Evolutionary conservation across 192 early-diverging fungal genomes (phyloP), one percentile per base, ranked within the genome.

Genomic region (Martensiomyces pterosporus): DNA sequence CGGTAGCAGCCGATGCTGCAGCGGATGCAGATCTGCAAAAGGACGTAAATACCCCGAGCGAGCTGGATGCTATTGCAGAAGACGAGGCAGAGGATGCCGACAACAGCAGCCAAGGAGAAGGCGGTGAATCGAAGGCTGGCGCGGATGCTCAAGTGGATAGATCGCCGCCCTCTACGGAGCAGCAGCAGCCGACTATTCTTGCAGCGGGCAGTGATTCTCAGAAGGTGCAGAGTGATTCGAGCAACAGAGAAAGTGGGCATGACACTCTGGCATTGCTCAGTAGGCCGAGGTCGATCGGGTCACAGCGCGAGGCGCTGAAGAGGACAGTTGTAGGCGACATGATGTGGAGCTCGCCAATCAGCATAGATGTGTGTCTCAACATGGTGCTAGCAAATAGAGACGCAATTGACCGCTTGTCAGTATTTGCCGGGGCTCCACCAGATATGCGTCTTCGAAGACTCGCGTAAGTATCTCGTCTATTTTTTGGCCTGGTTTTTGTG

Each of bases 351-450:
- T 53, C 59, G 18, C 64, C 71, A 2, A 46, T 75, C 43, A 67
- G 71, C 49, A 64, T 98, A 33, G 92, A 94, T 51, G 60, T 91
- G 57, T 86, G 84, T 16, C 59, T 98, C 34, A 84, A 89, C 48
- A 69, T 98, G 78, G 85, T 96, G 51, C 85, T 94, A 63, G 52
- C 82, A 17, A 93, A 97, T 63, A 91, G 95, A 49, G 91, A 92
- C 34, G 68, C 87, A 1, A 51, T 83, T 24, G 64, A 57, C 21
- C 76, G 87, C 16, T 51, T 87, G 40, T 67, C 80, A 3, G 65
- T 75, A 6, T 89, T 89, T 69, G 55, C 79, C 9, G 74, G 74
- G 21, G 81, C 84, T 12, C 82, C 84, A 24, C 76, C 49, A 0
- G 65, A 68, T 33, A 67, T 82, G 60, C 72, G 79, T 8, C 68